Conservation (phyloP, 2,329 filamentous ascomycete genomes). For the Tolypocladium album region DNA sequence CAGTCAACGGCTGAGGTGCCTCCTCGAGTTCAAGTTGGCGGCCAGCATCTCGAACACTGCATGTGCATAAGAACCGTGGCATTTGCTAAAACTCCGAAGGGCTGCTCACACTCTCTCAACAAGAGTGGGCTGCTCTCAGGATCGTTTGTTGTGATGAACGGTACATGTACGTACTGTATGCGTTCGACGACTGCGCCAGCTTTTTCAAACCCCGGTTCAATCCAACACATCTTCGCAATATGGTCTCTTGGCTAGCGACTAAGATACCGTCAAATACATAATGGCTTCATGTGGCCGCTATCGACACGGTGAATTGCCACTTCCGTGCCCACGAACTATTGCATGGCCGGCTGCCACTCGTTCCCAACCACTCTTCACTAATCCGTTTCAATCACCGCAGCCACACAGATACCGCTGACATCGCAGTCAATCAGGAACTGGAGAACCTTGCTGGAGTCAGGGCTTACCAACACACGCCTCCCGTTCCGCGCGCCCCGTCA, state of each 20-base stretch:
- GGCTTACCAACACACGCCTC: not conserved
- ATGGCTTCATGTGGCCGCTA: not conserved
- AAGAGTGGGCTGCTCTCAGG: not conserved
- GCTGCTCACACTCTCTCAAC: not conserved
- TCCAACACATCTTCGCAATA: not conserved
- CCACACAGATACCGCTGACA: not conserved
- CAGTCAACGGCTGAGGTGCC: not conserved
- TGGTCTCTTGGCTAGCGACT: not conserved
- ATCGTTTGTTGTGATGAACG: not conserved
- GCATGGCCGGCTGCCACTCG: not conserved
- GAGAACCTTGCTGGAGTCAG: not conserved
- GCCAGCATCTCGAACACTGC: not conserved
- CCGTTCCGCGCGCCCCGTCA: not conserved
- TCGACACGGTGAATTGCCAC: not conserved
- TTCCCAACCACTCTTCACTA: not conserved
- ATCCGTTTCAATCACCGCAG: not conserved
- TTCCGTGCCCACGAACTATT: not conserved
- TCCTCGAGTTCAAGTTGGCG: not conserved
- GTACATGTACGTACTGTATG: no score
- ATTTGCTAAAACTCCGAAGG: not conserved
- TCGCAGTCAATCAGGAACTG: not conserved
- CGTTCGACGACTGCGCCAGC: not conserved
- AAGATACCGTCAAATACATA: not conserved
- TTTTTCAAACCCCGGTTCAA: not conserved
- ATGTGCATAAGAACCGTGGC: not conserved